These are phyloP conservation scores for Hypoxylon crocopeplum DNA, from an alignment of 495 filamentous ascomycete species.

Conservation along the genomic window DNA sequence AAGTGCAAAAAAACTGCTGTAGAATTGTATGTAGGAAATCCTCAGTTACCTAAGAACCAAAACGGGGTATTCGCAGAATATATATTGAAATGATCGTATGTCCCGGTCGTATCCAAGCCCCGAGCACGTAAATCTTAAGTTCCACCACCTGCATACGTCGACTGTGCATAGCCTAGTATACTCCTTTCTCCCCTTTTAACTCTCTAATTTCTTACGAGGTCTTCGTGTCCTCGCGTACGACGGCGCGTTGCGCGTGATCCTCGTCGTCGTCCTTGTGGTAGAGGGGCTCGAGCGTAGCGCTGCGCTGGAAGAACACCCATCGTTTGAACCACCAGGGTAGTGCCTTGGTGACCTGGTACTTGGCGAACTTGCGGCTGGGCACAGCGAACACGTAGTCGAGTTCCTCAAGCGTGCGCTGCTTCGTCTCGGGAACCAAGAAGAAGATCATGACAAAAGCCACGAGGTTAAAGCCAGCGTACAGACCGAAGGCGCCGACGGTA, in stretches of 20 bases:
- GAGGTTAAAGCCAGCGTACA: slow-evolving; percentile 69
- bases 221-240: too few species aligned
- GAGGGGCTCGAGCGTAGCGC: slow-evolving; percentile 63
- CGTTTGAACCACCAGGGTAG: slow-evolving; percentile 75
- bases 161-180: too few species aligned
- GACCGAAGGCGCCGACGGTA: slow-evolving; percentile 62
- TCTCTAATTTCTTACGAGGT: too few species aligned
- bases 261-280: slow-evolving; percentile 54
- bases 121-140: too few species aligned
- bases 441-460: slow-evolving; percentile 71
- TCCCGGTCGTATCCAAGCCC: too few species aligned
- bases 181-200: not conserved
- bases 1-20: too few species aligned
- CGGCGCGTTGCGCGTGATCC: slow-evolving; percentile 11
- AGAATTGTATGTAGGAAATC: too few species aligned
- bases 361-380: slow-evolving; percentile 65
- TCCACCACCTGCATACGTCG: too few species aligned
- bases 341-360: slow-evolving; percentile 67
- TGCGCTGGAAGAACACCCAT: slow-evolving; percentile 65
- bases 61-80: too few species aligned
- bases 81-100: too few species aligned
- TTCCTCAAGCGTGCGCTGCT: slow-evolving; percentile 75
- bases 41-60: too few species aligned
- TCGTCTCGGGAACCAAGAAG: slow-evolving; percentile 71
- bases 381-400: slow-evolving; percentile 85